These are phyloP conservation scores for Brassica hybrid DNA, from an alignment of 441 rosid species.

Conservation along the genomic window DNA sequence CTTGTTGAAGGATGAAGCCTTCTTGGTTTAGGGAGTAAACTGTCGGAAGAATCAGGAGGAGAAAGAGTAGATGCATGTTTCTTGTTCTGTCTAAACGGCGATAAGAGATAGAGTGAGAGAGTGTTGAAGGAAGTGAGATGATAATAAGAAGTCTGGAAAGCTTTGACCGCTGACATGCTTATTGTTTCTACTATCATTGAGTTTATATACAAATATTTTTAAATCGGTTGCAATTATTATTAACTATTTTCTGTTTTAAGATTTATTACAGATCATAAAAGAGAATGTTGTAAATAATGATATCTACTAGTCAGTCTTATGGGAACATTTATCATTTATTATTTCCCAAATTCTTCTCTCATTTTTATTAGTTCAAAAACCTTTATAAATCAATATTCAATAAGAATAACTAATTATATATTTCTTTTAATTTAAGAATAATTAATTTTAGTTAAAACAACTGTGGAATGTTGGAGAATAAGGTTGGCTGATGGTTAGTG, in stretches of 20 bases:
- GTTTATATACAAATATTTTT: constrained; percentile 1
- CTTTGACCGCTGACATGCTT: constrained; percentile 29
- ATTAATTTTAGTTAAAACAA: not conserved
- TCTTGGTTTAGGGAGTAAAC: constrained; percentile 70
- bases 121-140: not conserved
- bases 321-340: constrained; percentile 1
- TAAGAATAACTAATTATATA: not conserved
- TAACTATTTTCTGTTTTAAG: too few relatives aligned
- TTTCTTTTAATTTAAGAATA: too few relatives aligned
- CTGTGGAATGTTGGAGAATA: not conserved
- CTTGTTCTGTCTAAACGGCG: not conserved
- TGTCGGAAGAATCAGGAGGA: constrained; percentile 28
- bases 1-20: constrained; percentile 67
- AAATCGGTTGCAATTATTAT: constrained; percentile 25
- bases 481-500: not conserved
- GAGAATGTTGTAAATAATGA: constrained; percentile 27
- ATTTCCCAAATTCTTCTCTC: not conserved
- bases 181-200: constrained; percentile 27
- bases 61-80: constrained; percentile 29
- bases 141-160: not conserved
- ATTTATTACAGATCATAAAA: not conserved
- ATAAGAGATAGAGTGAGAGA: constrained; percentile 5
- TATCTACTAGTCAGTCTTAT: not conserved
- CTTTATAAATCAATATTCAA: not conserved
- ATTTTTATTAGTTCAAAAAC: not conserved